Percentiles rank a stretch among this genome's conserved stretches.
These are phyloP conservation scores for Ilyonectria robusta DNA, from an alignment of 2,329 filamentous ascomycete genomes.

Conservation along the genomic window DNA sequence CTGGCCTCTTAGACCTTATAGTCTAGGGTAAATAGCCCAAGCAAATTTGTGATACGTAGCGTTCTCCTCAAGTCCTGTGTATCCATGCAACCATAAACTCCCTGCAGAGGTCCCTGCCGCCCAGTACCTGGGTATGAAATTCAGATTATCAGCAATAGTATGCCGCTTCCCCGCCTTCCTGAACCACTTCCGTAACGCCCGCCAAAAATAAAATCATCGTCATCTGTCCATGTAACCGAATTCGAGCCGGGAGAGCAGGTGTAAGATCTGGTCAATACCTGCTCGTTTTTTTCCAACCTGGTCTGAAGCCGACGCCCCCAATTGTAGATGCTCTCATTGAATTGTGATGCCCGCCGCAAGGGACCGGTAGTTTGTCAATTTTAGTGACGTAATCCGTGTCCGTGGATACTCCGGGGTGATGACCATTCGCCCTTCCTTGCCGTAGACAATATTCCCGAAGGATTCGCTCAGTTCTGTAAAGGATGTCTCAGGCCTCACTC, in stretches of 20 bases:
- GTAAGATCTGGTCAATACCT: slow-evolving; percentile 7
- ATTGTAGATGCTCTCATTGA: slow-evolving; percentile 43
- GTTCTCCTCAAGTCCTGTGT: slow-evolving; percentile 33
- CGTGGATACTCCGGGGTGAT: slow-evolving; percentile 70
- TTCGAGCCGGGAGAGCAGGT: neutral
- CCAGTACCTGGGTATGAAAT: slow-evolving; percentile 46
- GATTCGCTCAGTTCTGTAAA: slow-evolving; percentile 76
- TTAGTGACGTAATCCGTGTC: slow-evolving; percentile 68
- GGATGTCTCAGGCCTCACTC: slow-evolving; percentile 69
- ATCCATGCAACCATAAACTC: slow-evolving; percentile 48
- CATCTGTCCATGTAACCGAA: neutral
- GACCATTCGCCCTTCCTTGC: slow-evolving; percentile 71
- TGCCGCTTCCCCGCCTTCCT: slow-evolving; percentile 22
- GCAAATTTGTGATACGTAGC: slow-evolving; percentile 37
- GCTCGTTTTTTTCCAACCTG: neutral
- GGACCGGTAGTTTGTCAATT: slow-evolving; percentile 70
- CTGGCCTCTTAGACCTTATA: too few species aligned
- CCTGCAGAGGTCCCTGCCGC: slow-evolving; percentile 31
- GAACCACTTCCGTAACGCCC: slow-evolving; percentile 41
- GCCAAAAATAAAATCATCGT: slow-evolving; percentile 26
- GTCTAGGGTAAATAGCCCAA: slow-evolving; percentile 33
- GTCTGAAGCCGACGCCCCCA: neutral
- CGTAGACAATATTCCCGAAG: slow-evolving; percentile 72
- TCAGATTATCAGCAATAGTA: slow-evolving; percentile 39
- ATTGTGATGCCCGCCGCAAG: slow-evolving; percentile 58